Evolutionary conservation across 345 rosid genomes (phyloP), one percentile per base, ranked within the genome.

Genomic region (Populus davidiana): DNA sequence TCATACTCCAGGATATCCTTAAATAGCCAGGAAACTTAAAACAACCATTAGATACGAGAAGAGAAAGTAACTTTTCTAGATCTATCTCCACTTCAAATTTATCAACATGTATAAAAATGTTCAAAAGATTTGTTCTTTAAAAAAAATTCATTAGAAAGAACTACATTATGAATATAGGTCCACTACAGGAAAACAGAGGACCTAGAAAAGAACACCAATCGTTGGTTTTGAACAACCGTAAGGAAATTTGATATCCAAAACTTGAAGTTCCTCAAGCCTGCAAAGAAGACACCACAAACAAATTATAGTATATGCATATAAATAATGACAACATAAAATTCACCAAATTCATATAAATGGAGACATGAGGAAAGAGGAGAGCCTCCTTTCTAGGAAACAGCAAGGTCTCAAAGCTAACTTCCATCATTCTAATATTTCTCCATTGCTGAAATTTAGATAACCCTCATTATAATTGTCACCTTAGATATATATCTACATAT

Each of bases 231-330:
- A 66, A 85, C 97, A 96, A 82, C 99, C 98, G 78, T 79, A 89
- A 41, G 93, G 89, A 89, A 96, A 96, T 83, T 96, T 93, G 80
- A 96, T 93, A 85, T 96, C 98, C 89, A 96, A 81, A 66, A 96
- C 97, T 81, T 96, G 97, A 81, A 96, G 94, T 85, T 93, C 97
- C 85, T 93, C 94, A n/a, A 92, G 89, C 93, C 98, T 95, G 85
- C 72, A 83, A 90, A 77, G 52, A 16, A 75, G 49, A 76, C 64
- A 75, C 52, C 79, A 79, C 36, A 54, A 47, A 52, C 59, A 23
- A 52, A 49, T 23, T 11, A 54, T 64, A 8, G 66, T 50, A 59
- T 38, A 43, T 62, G 62, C 52, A 49, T 36, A 47, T 70, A 56
- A 18, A 33, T 52, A 8, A 52, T 5, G 59, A 52, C 56, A 49